phyloP scores from a whole-genome alignment of 176 grass and related monocot species.

The Paspalum vaginatum region DNA sequence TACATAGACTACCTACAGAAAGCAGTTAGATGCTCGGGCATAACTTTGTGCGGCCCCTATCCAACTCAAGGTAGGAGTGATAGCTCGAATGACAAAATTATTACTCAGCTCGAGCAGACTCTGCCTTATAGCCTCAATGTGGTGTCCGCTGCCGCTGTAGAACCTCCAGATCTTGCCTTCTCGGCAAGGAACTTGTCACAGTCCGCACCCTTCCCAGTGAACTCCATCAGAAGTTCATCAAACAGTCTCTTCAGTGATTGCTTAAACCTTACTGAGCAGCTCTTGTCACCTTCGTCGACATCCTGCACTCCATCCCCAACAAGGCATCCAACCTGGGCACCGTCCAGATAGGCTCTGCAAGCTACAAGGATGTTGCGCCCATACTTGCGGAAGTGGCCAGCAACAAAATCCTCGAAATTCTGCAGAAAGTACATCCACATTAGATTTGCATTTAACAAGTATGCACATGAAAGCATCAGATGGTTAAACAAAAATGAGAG shows the following conservation, averaged over 20 bases:
- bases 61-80: neutral
- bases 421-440: conserved; percentile 32
- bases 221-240: conserved; percentile 68
- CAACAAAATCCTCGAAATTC: conserved; percentile 82
- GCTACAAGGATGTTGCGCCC: conserved; percentile 68
- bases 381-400: conserved; percentile 69
- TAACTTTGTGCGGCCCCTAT: neutral
- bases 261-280: conserved; percentile 72
- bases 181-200: conserved; percentile 56
- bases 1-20: conserved; percentile 47
- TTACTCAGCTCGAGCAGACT: neutral
- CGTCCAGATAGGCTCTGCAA: conserved; percentile 78
- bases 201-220: conserved; percentile 61
- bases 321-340: conserved; percentile 83
- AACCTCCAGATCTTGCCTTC: conserved; percentile 22
- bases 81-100: conserved; percentile 32
- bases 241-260: conserved; percentile 55
- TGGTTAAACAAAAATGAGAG: neutral
- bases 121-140: conserved; percentile 46
- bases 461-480: conserved; percentile 14
- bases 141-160: conserved; percentile 37
- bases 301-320: conserved; percentile 69
- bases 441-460: neutral
- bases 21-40: conserved; percentile 32
- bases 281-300: conserved; percentile 78